Percentiles rank a stretch among this genome's conserved stretches.
Conservation (phyloP, 352 stramenopile genomes). For the Phytopythium vexans region DNA sequence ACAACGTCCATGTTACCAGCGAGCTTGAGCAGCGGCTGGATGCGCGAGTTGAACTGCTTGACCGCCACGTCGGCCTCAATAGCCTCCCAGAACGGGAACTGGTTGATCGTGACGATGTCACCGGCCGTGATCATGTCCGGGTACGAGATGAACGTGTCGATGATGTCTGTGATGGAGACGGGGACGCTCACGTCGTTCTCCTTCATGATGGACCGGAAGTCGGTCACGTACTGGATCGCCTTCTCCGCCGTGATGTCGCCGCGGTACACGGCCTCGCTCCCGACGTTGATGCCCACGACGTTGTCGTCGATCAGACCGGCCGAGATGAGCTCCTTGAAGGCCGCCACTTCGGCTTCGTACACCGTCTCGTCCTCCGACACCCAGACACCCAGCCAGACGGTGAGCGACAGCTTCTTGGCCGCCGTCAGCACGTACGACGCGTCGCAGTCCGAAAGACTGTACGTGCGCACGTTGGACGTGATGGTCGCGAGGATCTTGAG, state of each 20-base stretch:
- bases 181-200: slow-evolving; percentile 53
- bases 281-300: slow-evolving; percentile 83
- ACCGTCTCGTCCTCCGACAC: slow-evolving; percentile 60
- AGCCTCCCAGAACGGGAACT: slow-evolving; percentile 86
- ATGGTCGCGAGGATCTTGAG: slow-evolving; percentile 63
- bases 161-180: slow-evolving; percentile 79
- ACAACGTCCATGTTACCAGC: slow-evolving; percentile 69
- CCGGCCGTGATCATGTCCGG: slow-evolving; percentile 69
- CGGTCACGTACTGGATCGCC: slow-evolving; percentile 64
- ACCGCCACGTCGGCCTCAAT: slow-evolving; percentile 49
- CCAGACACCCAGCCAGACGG: slow-evolving; percentile 83
- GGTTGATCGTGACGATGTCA: slow-evolving; percentile 82
- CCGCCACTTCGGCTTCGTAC: slow-evolving; percentile 62
- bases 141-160: slow-evolving; percentile 74
- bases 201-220: slow-evolving; percentile 71
- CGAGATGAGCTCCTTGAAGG: slow-evolving; percentile 57
- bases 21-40: slow-evolving; percentile 62
- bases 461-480: slow-evolving; percentile 78
- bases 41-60: slow-evolving; percentile 69
- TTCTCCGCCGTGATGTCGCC: slow-evolving; percentile 67
- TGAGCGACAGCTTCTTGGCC: slow-evolving; percentile 67
- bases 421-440: slow-evolving; percentile 59
- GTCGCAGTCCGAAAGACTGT: slow-evolving; percentile 77
- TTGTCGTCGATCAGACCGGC: slow-evolving; percentile 69
- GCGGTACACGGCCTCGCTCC: slow-evolving; percentile 79